These are phyloP conservation scores for Tetrahymena elliotti DNA, from an alignment of 73 alveolate genomes.

Conservation along the genomic window DNA sequence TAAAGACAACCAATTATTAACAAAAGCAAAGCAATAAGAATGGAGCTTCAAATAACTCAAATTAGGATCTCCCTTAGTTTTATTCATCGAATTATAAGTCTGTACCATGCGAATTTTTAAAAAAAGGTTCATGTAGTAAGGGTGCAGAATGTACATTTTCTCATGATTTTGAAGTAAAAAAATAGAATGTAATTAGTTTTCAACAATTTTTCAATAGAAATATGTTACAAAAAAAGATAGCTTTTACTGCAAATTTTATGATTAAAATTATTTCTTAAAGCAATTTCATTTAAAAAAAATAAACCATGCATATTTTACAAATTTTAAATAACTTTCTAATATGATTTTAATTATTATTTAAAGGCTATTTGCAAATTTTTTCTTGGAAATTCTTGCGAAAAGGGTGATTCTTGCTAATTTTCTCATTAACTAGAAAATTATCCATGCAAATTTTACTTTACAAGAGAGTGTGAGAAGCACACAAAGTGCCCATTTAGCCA, in stretches of 20 bases:
- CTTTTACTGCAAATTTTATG: background rate
- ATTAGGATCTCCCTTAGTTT: background rate
- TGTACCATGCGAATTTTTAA: background rate
- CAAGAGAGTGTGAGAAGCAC: background rate
- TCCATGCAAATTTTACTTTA: background rate
- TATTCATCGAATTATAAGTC: background rate
- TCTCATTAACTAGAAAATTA: background rate
- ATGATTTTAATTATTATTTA: background rate
- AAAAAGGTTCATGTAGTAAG: background rate
- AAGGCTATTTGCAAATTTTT: background rate
- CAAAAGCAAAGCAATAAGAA: background rate
- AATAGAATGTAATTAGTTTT: background rate
- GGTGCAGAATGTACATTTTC: background rate
- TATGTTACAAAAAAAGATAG: background rate
- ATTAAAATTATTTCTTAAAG: background rate
- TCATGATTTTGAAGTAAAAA: background rate
- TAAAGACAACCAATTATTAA: background rate
- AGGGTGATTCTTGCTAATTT: background rate
- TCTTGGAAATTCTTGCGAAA: background rate
- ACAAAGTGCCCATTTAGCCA: background rate
- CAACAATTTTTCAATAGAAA: background rate
- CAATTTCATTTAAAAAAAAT: too few relatives aligned
- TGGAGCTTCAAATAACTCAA: background rate
- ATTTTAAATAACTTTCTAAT: too few relatives aligned
- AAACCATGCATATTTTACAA: too few relatives aligned